These are phyloP conservation scores for Raddia distichophylla DNA, from an alignment of 176 grass and related monocot species.

Conservation along the genomic window DNA sequence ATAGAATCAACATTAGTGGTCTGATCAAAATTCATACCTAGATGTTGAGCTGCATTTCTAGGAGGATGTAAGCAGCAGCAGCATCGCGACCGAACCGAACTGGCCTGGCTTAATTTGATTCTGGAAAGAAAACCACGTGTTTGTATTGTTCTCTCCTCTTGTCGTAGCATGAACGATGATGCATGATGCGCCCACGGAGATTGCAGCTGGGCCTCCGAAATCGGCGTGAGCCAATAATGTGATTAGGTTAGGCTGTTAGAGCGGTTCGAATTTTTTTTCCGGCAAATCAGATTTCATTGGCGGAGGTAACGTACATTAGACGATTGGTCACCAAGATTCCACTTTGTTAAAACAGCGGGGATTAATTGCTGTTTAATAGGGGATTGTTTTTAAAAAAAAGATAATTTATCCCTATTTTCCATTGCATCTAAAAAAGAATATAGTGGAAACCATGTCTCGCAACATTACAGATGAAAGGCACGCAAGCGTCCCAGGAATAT, in stretches of 20 bases:
- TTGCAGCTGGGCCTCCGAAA: neutral
- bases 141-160: neutral
- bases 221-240: neutral
- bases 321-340: neutral
- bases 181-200: conserved; percentile 6
- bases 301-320: neutral
- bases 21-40: too few species aligned
- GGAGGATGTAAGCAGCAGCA: too few species aligned
- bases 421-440: too few species aligned
- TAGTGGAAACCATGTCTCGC: too few species aligned
- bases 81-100: neutral
- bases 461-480: too few species aligned
- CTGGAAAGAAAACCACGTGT: conserved; percentile 25
- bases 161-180: neutral
- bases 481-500: too few species aligned
- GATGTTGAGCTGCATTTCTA: too few species aligned
- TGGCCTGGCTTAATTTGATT: neutral
- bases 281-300: neutral
- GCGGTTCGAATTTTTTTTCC: neutral
- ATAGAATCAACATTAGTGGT: too few species aligned
- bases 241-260: neutral
- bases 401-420: too few species aligned
- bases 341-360: neutral
- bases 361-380: too few species aligned
- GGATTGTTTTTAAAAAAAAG: too few species aligned